These are phyloP conservation scores for Senecio squalidus DNA, from an alignment of 140 eudicot genomes.

Conservation along the genomic window DNA sequence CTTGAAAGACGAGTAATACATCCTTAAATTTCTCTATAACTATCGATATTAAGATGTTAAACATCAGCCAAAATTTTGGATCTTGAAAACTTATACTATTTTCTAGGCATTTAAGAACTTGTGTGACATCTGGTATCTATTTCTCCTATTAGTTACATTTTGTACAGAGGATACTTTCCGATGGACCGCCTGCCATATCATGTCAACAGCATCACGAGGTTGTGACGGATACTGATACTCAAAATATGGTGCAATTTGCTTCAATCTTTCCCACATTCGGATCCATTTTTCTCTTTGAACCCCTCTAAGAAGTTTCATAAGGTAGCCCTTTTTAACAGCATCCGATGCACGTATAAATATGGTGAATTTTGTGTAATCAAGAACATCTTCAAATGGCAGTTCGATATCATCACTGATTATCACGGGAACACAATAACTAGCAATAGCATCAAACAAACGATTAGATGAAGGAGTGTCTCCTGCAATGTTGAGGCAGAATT, in stretches of 20 bases:
- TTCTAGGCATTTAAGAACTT: constrained; percentile 4
- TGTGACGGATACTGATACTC: constrained; percentile 63
- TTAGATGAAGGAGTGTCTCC: constrained; percentile 95
- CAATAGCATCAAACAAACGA: constrained; percentile 76
- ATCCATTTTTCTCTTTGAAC: constrained; percentile 42
- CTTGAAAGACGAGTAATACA: not conserved
- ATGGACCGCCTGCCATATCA: constrained; percentile 64
- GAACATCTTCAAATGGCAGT: constrained; percentile 66
- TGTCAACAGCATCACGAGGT: constrained; percentile 62
- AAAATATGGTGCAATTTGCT: constrained; percentile 39
- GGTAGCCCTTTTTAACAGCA: constrained; percentile 52
- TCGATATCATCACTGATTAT: constrained; percentile 73
- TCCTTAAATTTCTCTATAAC: not conserved
- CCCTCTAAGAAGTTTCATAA: constrained; percentile 54
- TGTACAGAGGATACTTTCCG: constrained; percentile 35
- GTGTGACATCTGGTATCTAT: constrained; percentile 43
- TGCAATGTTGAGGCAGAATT: constrained; percentile 74
- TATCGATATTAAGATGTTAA: no score
- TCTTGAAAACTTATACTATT: not conserved
- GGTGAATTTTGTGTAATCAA: constrained; percentile 61
- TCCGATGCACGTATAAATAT: constrained; percentile 48
- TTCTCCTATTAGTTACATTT: constrained; percentile 24
- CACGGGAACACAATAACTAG: constrained; percentile 72
- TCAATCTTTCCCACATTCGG: constrained; percentile 64
- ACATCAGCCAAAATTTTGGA: no score